A percentile compares a stretch with the other conserved stretches of the same genome.
These are phyloP conservation scores for barley (Hordeum vulgare) DNA, from an alignment of 176 grass and related monocot genomes.

Conservation along the genomic window MorexV3_pseudomolecules_assembly NC_058520.1:88740670-88741169, in stretches of 20 bases:
- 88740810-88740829: neutral
- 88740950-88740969: neutral
- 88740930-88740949: neutral
- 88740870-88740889: neutral
- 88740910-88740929: neutral
- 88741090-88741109: neutral
- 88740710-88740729: neutral
- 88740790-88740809: neutral
- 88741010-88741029: neutral
- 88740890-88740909: neutral
- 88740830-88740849: neutral
- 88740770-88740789: neutral
- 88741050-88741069: neutral
- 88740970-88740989: neutral
- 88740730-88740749: neutral
- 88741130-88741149: neutral
- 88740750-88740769: neutral
- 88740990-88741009: neutral
- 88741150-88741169: neutral
- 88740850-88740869: too few relatives aligned
- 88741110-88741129: neutral
- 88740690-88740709: neutral
- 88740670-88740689: neutral
- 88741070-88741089: too few relatives aligned
- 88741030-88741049: neutral